Evolutionary conservation across 2,329 filamentous ascomycete species (phyloP).

Genomic region (Fusarium poae): DNA sequence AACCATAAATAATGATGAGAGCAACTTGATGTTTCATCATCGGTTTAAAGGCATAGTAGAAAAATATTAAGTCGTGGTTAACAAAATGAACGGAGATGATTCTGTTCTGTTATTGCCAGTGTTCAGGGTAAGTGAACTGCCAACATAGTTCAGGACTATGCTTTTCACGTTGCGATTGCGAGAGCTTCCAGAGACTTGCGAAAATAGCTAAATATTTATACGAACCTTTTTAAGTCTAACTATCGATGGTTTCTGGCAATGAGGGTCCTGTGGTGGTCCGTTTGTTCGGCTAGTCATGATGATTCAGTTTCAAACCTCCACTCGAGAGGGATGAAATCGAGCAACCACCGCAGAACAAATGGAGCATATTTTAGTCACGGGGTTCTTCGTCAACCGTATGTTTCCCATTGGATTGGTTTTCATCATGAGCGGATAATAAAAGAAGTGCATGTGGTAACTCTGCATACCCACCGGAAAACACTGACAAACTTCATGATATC

Average conservation of each 20-base stretch:
- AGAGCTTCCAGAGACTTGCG: not conserved
- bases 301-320: conserved; percentile 13
- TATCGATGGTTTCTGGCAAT: not conserved
- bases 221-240: not conserved
- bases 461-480: conserved; percentile 17
- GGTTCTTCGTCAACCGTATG: not conserved
- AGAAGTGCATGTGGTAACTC: conserved; percentile 4
- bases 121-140: conserved; percentile 1
- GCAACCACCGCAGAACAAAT: not conserved
- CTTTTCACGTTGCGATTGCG: not conserved
- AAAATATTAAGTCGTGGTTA: not conserved
- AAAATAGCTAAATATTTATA: not conserved
- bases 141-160: not conserved
- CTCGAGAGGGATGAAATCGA: conserved; percentile 1
- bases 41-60: not conserved
- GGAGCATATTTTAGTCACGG: not conserved
- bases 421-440: conserved; percentile 3
- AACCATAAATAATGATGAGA: not conserved
- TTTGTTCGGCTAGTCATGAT: conserved; percentile 17
- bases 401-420: not conserved
- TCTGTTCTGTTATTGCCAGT: not conserved
- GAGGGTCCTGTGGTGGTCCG: conserved; percentile 5
- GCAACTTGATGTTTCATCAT: not conserved
- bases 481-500: conserved; percentile 35
- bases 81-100: not conserved